Base-by-base conservation (phyloP, 805 yeast species). In the Saturnispora diversa region DNA sequence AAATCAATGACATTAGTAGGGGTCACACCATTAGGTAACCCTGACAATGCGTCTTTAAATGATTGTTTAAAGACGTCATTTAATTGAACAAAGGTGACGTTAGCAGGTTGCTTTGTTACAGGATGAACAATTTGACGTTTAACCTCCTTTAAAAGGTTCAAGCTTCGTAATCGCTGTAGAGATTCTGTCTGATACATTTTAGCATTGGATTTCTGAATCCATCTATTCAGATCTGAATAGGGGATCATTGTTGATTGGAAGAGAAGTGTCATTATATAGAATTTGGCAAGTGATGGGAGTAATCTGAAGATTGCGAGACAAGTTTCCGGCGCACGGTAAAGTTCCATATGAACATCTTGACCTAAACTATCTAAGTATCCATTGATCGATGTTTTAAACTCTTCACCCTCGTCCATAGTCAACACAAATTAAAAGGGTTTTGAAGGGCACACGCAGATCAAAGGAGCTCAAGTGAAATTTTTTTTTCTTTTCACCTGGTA, bases 361-460 rank as follows among this genome's bases (percentile, higher is more conserved):
- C 97, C 95, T 5, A 92, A 75, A 15, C 84, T 86, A 56, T 87
- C 97, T 45, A 92, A 68, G 60, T 92, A 87, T 51, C 84, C 94
- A 55, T 84, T 84, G 45, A 88, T 92, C 1, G 85, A 80, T 33
- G 78, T 70, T 53, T 77, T 80, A 63, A 80, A 75, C 38, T 69
- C 58, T 21, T 62, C 59, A 2, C 33, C 45, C 11, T 33, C 42
- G 12, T 39, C 42, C 42, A 39, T 39, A 9, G 17, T 25, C n/a
- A 17, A 25, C n/a, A n/a, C n/a, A n/a, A n/a, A n/a, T n/a, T n/a
- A n/a, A n/a, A n/a, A n/a, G n/a, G n/a, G n/a, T n/a, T n/a, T n/a
- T n/a, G n/a, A n/a, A n/a, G n/a, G n/a, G n/a, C n/a, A n/a, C n/a
- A n/a, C n/a, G n/a, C n/a, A n/a, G n/a, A n/a, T n/a, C n/a, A n/a